Evolutionary conservation across 257 asterid species (phyloP).

Genomic region (Przewalskia tangutica): DNA sequence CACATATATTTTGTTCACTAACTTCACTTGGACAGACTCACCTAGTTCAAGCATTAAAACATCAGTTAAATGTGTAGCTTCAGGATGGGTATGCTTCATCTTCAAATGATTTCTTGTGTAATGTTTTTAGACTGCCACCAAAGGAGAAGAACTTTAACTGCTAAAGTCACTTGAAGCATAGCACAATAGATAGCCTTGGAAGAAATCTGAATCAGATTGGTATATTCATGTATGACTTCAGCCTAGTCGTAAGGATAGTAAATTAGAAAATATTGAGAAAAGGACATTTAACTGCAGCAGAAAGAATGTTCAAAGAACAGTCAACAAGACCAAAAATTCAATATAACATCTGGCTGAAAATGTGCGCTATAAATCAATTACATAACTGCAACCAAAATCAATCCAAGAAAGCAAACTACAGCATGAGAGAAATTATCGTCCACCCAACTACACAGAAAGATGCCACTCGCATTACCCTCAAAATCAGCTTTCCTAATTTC

Average conservation of each 20-base stretch:
- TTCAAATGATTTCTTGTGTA: conserved; percentile 56
- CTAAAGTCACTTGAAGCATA: not conserved
- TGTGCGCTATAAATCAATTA: not conserved
- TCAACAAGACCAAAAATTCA: not conserved
- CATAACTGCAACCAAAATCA: not conserved
- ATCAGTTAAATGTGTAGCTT: not conserved
- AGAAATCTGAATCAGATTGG: not conserved
- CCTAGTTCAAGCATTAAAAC: not conserved
- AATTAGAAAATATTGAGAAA: not conserved
- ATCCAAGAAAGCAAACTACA: not conserved
- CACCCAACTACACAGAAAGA: not conserved
- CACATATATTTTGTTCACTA: not conserved
- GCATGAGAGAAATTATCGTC: not conserved
- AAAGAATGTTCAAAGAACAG: not conserved
- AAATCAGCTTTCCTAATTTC: not conserved
- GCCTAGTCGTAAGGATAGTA: not conserved
- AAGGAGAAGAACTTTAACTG: not conserved
- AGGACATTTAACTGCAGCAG: not conserved
- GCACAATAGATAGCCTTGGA: not conserved
- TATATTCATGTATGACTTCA: not conserved
- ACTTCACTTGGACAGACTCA: not conserved
- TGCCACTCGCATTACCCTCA: not conserved
- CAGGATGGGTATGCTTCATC: conserved; percentile 24
- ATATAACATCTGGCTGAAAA: not conserved
- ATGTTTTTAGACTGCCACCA: conserved; percentile 64